A percentile compares a stretch with the other conserved stretches of the same genome.
phyloP scores from a whole-genome alignment of 805 yeast genomes.

The Spathaspora sp. region DNA sequence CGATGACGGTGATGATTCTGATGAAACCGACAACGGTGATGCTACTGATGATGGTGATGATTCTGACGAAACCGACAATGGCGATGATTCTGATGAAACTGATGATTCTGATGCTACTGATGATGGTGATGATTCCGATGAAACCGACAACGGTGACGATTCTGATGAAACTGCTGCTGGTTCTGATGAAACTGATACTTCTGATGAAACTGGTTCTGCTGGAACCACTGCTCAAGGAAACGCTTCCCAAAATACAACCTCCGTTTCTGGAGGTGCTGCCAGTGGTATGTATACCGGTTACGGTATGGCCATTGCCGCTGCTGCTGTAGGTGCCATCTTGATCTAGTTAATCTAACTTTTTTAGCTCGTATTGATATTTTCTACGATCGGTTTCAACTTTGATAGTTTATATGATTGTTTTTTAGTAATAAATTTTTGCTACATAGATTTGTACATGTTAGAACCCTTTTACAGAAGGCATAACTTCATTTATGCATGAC shows the following conservation, averaged over 20 bases:
- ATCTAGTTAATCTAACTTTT: background rate
- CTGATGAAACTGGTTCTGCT: constrained; percentile 2
- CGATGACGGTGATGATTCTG: background rate
- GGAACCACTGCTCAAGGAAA: constrained; percentile 4
- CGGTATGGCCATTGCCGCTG: constrained; percentile 5
- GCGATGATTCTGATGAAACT: constrained; percentile 1
- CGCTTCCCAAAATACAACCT: background rate
- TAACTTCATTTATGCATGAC: background rate
- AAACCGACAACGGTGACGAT: no score
- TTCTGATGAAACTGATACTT: background rate
- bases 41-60: constrained; percentile 5
- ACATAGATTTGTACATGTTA: no score
- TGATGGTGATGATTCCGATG: background rate
- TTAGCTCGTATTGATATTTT: background rate
- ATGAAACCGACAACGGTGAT: constrained; percentile 1
- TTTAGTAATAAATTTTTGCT: background rate
- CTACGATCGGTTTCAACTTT: background rate
- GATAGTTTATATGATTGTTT: background rate
- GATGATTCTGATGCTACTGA: background rate
- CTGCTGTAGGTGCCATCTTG: constrained; percentile 6
- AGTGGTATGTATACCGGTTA: constrained; percentile 2
- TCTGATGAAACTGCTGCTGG: background rate
- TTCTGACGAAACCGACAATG: background rate
- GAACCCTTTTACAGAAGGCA: background rate
- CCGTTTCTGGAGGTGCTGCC: constrained; percentile 5